Base-by-base conservation (phyloP, 164 flowering plant species). In the Tinospora cordifolia region DNA sequence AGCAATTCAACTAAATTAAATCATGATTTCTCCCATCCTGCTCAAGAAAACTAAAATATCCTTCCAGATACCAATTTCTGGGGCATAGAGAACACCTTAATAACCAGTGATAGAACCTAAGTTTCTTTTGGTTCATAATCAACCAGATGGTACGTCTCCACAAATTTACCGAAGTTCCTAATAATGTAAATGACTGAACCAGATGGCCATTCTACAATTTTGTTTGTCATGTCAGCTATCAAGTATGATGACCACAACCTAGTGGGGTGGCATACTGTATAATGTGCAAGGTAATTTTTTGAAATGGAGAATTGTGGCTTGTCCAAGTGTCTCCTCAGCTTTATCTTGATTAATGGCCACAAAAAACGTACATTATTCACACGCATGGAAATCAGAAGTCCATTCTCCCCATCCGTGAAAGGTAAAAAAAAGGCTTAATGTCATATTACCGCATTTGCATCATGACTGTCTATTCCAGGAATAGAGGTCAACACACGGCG, bases 401-500 rank as follows among this genome's bases (percentile, higher is more conserved):
- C 60, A 2, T 30, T 30, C 36, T 1, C 36, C 36, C 36, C 36
- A 2, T 30, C 36, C 36, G 3, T 30, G 36, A 30, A 30, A 30
- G 36, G 36, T n/a, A n/a, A 15, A 17, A 54, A 54, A 54, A 2
- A 54, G n/a, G 60, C 9, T 4, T 54, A 19, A 7, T 54, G 21
- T 54, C 24, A 54, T 15, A 62, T 70, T 90, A 95, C 99, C 90
- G 87, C 60, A 66, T 87, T 81, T 26, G 98, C 98, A 75, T 91
- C 98, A 78, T 95, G 99, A 71, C 72, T 80, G 69, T 87, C 90
- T 58, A 92, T 83, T 62, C 87, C 83, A 25, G 98, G 98, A 72
- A 95, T 87, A 47, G 96, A 84, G 24, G 93, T 86, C 51, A 89
- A 67, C 67, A 91, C 93, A 80, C 75, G 77, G 63, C 85, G 79